Evolutionary conservation across 169 alveolate genomes (phyloP).

Genomic region (Miamiensis avidus): DNA sequence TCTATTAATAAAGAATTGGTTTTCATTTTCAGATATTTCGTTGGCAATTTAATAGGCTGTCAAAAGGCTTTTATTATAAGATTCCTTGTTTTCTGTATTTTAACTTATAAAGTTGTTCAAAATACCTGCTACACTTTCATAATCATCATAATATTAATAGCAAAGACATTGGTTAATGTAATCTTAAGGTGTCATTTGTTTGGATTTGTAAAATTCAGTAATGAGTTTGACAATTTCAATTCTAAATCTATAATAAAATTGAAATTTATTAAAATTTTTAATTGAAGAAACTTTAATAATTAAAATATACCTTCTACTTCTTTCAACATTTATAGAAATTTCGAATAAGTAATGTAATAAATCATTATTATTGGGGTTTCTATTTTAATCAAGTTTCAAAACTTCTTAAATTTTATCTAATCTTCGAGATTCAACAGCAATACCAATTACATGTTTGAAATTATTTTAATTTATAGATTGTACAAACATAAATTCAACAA

Average conservation of each 20-base stretch:
- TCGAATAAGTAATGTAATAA: conserved; percentile 68
- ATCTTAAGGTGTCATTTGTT: conserved; percentile 57
- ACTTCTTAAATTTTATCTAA: conserved; percentile 88
- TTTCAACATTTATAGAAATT: conserved; percentile 58
- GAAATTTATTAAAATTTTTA: no score
- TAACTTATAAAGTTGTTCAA: conserved; percentile 72
- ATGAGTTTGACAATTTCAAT: conserved; percentile 63
- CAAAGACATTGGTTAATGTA: conserved; percentile 80
- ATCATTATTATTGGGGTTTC: conserved; percentile 48
- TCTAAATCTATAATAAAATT: conserved; percentile 30
- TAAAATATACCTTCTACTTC: conserved; percentile 57
- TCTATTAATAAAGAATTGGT: conserved; percentile 85
- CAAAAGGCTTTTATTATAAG: conserved; percentile 59
- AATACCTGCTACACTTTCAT: conserved; percentile 86
- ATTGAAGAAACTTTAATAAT: no score
- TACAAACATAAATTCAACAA: conserved; percentile 89
- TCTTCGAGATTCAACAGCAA: conserved; percentile 94
- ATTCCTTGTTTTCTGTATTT: not conserved
- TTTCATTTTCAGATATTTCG: conserved; percentile 93
- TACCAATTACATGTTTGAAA: conserved; percentile 93
- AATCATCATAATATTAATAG: conserved; percentile 84
- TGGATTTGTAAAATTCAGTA: conserved; percentile 59
- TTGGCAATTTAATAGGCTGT: conserved; percentile 91
- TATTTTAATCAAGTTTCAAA: conserved; percentile 54
- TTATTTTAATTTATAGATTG: conserved; percentile 85